These are phyloP conservation scores for Cordyceps cateniannulata DNA, from an alignment of 2,329 filamentous ascomycete genomes.

Conservation along the genomic window DNA sequence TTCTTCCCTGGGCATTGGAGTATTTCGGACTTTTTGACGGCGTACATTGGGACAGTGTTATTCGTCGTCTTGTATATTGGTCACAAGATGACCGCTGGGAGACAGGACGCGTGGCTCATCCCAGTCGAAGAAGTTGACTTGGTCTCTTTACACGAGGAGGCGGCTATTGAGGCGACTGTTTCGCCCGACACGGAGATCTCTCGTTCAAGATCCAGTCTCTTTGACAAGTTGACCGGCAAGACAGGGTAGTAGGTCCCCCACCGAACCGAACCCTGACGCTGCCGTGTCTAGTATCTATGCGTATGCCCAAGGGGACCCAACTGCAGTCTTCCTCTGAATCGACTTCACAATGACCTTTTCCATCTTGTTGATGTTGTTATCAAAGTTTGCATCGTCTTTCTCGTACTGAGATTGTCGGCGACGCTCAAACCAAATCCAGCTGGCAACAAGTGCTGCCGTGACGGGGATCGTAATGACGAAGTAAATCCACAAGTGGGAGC, in stretches of 20 bases:
- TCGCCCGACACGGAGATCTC: neutral
- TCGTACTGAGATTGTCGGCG: neutral
- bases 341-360: neutral
- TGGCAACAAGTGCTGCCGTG: neutral
- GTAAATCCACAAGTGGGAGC: neutral
- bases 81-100: neutral
- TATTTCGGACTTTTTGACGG: conserved; percentile 14
- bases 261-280: too few species aligned
- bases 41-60: conserved; percentile 16
- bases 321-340: neutral
- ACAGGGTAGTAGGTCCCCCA: neutral
- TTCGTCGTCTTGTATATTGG: neutral
- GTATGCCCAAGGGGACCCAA: neutral
- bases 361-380: neutral
- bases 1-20: conserved; percentile 18
- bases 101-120: neutral
- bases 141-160: neutral
- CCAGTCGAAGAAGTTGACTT: neutral
- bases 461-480: neutral
- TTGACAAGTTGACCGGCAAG: neutral
- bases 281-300: neutral
- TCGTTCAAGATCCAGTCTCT: neutral
- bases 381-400: neutral
- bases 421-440: neutral
- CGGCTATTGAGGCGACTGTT: neutral